Base-by-base conservation (phyloP, 345 rosid species). In the Brassica carinata region DNA sequence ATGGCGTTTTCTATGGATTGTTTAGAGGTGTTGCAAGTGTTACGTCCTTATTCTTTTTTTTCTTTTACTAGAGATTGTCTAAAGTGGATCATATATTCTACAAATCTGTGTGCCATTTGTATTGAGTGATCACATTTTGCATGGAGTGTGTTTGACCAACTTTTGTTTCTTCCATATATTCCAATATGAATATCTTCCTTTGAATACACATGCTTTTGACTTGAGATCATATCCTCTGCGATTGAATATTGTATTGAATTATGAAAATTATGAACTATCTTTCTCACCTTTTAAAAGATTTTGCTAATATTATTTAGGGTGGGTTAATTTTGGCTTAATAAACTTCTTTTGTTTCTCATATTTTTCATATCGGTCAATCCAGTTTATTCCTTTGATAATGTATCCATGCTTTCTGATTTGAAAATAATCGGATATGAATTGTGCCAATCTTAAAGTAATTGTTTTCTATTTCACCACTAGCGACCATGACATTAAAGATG, bases 381-480 rank as follows among this genome's bases (percentile, higher is more conserved):
- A 63, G 2, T 70, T 62, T 45, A 45, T 48, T 18, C 38, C 27
- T 61, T 69, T 62, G 19, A 15, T 4, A 43, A 43, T 43, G 51
- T 18, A 68, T 68, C 31, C 15, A 62, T 63, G 2, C 69, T 64
- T 48, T 64, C 19, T 45, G 10, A 34, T 30, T 4, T 8, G 3
- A 61, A n/a, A 3, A 5, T 63, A 57, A 59, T 11, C 14, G 17
- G 30, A 17, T 30, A 17, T 36, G 30, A 17, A 36, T 34, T 58
- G 18, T 40, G 19, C 15, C 11, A 38, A 58, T 57, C 18, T 57
- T 40, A 73, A 79, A 79, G 77, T 9, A 43, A 79, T 57, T 27
- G 64, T 30, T 5, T 72, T 55, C 66, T 55, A 77, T 72, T 78
- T 78, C 31, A 71, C 57, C 72, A 71, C 63, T 40, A 64, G 33